Base-by-base conservation (phyloP, 2,329 filamentous ascomycete species). In the Thelonectria blattea region DNA sequence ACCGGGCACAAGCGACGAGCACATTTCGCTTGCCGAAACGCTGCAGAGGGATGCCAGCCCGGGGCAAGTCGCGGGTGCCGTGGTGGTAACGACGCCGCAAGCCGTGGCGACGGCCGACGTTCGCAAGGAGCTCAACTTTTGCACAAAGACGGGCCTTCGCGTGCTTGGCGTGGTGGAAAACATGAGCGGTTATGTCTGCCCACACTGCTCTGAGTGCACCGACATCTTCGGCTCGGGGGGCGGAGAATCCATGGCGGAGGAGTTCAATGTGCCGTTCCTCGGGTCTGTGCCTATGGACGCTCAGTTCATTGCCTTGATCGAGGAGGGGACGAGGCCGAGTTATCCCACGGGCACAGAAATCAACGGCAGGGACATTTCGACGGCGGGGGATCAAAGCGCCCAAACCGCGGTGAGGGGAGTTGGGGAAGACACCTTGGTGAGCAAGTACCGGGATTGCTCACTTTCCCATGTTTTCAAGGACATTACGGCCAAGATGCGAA, bases 71-170 rank as follows among this genome's bases (percentile, higher is more conserved):
- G 86, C 90, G 1, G 95, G 94, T 9, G 94, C 95, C 0, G 93
- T 99, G 1, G 88, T 99, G 0, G 94, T 99, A 1, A 99, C 95
- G 3, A 99, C 95, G 0, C 95, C 95, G 0, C 95, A 99, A 74
- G 95, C 94, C 0, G 91, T 99, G 50, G 89, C 92, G 12, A 96
- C 94, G 27, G 91, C 92, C 0, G 95, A 99, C 73, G 95, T 99
- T 39, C 89, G 92, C 71, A 97, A 97, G 74, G 93, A 97, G 76
- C 84, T 97, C 65, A 97, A 97, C 75, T 97, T 97, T 73, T 97
- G 93, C 78, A 81, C 82, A 52, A 97, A 97, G 79, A 94, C 91
- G 1, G 85, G 86, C 30, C 88, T 97, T 50, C 82, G 84, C 2
- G 87, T 96, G 37, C 81, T 98, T 11, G 95, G 95, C 0, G 93